Base-by-base conservation (phyloP, 106 monocot species). In the Dactylorhiza incarnata region DNA sequence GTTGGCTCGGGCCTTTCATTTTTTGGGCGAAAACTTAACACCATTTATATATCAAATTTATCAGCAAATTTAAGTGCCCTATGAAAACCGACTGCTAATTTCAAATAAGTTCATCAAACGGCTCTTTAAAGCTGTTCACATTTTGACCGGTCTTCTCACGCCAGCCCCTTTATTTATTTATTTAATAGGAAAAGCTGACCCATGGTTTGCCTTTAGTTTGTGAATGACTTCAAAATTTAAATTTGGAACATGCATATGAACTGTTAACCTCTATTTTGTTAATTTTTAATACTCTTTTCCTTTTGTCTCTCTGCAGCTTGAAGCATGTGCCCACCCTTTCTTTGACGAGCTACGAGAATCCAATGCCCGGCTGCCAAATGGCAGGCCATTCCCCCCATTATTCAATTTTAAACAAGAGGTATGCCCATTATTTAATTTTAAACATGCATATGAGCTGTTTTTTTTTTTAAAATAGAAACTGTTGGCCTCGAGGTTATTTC, bases 341-440 rank as follows among this genome's bases (percentile, higher is more conserved):
- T 94, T 94, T 73, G 89, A 94, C 77, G 94, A 94, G 56, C 71
- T 94, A 53, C 81, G 94, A 22, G 87, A 87, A 48, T 84, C 89
- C 20, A 89, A 87, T 79, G 89, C 87, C 37, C 76, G 83, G 48
- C 78, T 94, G 78, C 94, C 91, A 62, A 89, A 88, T 87, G 91
- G 91, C 11, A 85, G 89, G 1, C 91, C 91, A 26, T 80, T 91
- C 26, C 94, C 94, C 37, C 89, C 85, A 5, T 85, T 94, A 15
- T 94, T 89, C 53, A 87, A 94, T 71, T 89, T 91, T 48, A 91
- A 94, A 73, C 84, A 91, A 80, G 94, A 94, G 73, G 94, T 94
- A 75, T 44, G 46, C 22, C 9, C 5, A 10, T 52, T 9, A 10
- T 52, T 3, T 12, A 52, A 7, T 9, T 52, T 52, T 52, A 15